Percentiles rank a stretch among this genome's conserved stretches.
Conservation (phyloP, 352 stramenopile species). For the Blastocystis sp. region DNA sequence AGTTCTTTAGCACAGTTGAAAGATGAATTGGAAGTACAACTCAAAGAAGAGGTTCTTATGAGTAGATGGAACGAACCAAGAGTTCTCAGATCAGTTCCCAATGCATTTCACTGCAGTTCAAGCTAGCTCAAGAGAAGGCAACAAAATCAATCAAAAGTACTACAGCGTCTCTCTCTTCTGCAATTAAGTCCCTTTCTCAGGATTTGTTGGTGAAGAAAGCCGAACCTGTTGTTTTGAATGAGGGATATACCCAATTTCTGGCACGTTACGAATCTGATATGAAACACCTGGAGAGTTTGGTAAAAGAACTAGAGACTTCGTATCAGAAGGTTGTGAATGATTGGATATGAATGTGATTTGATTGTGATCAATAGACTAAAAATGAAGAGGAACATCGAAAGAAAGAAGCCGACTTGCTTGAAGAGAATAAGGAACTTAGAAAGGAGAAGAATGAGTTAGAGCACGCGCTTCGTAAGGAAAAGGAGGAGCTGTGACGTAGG, state of each 20-base stretch:
- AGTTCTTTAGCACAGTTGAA: neutral
- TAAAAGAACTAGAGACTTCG: neutral
- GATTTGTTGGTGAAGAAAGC: constrained; percentile 7
- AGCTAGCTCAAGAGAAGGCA: constrained; percentile 39
- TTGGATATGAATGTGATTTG: neutral
- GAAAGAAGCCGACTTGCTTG: neutral
- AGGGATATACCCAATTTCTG: constrained; percentile 32
- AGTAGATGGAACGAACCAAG: constrained; percentile 8
- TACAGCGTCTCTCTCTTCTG: neutral
- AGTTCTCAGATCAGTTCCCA: constrained; percentile 49
- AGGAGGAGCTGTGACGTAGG: neutral
- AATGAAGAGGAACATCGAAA: constrained; percentile 52
- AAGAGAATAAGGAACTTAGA: constrained; percentile 14
- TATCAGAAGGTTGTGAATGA: neutral
- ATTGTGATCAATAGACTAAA: neutral
- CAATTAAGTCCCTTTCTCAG: neutral
- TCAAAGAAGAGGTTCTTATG: neutral
- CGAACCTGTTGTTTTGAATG: neutral
- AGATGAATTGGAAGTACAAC: constrained; percentile 14
- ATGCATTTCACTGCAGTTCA: constrained; percentile 50
- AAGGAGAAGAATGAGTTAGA: constrained; percentile 42
- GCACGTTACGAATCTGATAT: constrained; percentile 47
- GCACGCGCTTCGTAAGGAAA: neutral
- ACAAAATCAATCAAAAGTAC: constrained; percentile 54
- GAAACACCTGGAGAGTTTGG: neutral